Evolutionary conservation across 2,329 filamentous ascomycete genomes (phyloP), one percentile per base, ranked within the genome.

Genomic region (Colletotrichum sp.): DNA sequence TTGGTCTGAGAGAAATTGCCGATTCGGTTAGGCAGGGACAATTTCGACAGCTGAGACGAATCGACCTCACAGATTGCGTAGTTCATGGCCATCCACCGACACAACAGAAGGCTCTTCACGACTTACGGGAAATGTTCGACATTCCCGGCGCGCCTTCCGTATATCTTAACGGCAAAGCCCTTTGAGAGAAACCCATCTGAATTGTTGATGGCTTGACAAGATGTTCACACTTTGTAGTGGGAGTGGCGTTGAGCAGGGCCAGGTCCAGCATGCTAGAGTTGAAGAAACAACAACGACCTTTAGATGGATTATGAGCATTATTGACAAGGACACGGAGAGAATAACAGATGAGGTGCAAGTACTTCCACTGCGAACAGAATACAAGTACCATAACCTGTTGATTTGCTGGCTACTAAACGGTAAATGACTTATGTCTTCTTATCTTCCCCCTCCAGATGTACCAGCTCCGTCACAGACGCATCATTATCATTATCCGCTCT

Each of bases 101-200:
- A 24, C n/a, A 21, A 1, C 43, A 52, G n/a, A 21, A 13, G n/a
- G 43, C 43, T 13, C n/a, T 52, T 4, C 43, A 21, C 2, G n/a
- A 52, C n/a, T 4, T 21, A 21, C 43, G 6, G 2, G 10, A 52
- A 12, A 52, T 52, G 43, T 13, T 13, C 1, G 43, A 52, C 6
- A 13, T 7, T 21, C 5, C 43, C 10, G 43, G 43, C 6, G 43
- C 12, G 2, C n/a, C 43, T 21, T 52, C 43, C n/a, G 2, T 13
- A 21, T 52, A 21, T 6, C 10, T 52, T 0, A 52, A 52, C 6
- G 43, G 6, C 3, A 52, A 52, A 7, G n/a, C 43, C 4, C n/a
- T 52, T 0, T 21, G 10, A 24, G n/a, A 5, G 12, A 4, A 12
- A 6, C 10, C 18, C 1, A 48, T 48, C 6, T 2, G 2, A 52